Evolutionary conservation across 768 basidiomycete species (phyloP), one percentile per base, ranked within the genome.

Genomic region (Neoboletus subvelutipes): DNA sequence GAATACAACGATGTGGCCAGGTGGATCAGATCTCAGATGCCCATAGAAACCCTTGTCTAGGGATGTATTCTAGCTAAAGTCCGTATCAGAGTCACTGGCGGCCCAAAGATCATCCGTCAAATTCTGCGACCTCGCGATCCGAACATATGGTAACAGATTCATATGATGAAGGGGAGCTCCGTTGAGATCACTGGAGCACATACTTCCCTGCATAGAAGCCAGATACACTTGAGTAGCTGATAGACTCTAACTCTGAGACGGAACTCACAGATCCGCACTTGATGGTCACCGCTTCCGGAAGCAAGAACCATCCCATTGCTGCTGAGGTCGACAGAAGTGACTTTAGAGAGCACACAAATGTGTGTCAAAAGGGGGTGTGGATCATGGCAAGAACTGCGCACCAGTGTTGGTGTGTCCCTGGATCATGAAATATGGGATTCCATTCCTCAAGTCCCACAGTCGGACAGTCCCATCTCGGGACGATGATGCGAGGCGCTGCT

Each of bases 301-400:
- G 70, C 76, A 18, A 75, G 60, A 33, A 63, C 40, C 18, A 54
- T 58, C 6, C 74, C 75, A 50, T 70, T 63, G 24, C 55, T 62
- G 55, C 71, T 68, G 50, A 75, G 65, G 66, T 73, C 76, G n/a
- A 75, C 73, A 34, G 75, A 71, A 12, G 73, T 76, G 22, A 76
- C 74, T 75, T 50, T 29, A 12, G 26, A 39, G 40, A 12, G 41
- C 31, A 36, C 51, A 51, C 10, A 24, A n/a, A 36, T 15, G 45
- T 34, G 33, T 17, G 54, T 66, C 62, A 71, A 26, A 56, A 43
- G 53, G 17, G 24, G n/a, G 49, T 12, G 62, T 55, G 64, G 55
- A 70, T 64, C 67, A 52, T 0, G 39, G 18, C 11, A 10, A 49
- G 66, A 72, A 67, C 17, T 54, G 50, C 71, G 53, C 42, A 73